A percentile compares a stretch with the other conserved stretches of the same genome.
Evolutionary conservation across 345 rosid species (phyloP).

Genomic region (Clausena lansium): DNA sequence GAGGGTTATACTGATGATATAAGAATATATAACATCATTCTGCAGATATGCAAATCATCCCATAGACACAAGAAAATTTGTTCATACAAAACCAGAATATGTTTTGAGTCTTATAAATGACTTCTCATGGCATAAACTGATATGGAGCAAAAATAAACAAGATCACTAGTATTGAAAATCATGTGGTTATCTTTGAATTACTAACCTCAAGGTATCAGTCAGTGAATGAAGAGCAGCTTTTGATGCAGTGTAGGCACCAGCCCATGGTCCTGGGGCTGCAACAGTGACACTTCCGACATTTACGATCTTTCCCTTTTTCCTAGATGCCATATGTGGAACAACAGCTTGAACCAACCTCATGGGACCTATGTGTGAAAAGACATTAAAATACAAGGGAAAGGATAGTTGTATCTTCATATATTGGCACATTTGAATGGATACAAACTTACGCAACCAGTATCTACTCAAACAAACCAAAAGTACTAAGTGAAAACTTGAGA

Average conservation of each 20-base stretch:
- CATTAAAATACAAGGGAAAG: background rate
- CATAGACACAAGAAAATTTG: background rate
- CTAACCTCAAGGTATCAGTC: conserved; percentile 78
- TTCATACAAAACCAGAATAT: background rate
- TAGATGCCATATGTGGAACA: conserved; percentile 78
- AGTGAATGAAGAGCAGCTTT: conserved; percentile 87
- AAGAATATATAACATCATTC: background rate
- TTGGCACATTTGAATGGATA: background rate
- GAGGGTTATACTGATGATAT: background rate
- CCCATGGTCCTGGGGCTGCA: conserved; percentile 66
- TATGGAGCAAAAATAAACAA: background rate
- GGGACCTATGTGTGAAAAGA: conserved; percentile 42
- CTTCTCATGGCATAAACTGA: background rate
- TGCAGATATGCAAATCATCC: background rate
- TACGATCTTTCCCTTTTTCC: conserved; percentile 68
- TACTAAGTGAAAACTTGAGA: background rate
- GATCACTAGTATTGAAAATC: background rate
- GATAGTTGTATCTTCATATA: background rate
- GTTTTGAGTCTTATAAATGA: background rate
- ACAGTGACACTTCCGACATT: conserved; percentile 72
- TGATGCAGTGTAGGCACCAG: conserved; percentile 75
- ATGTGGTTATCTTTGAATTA: background rate
- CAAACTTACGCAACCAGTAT: background rate
- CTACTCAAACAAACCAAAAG: background rate
- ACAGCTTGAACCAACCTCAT: conserved; percentile 86